These are phyloP conservation scores for Casuarina glauca DNA, from an alignment of 306 rosid species.

Conservation along the genomic window DNA sequence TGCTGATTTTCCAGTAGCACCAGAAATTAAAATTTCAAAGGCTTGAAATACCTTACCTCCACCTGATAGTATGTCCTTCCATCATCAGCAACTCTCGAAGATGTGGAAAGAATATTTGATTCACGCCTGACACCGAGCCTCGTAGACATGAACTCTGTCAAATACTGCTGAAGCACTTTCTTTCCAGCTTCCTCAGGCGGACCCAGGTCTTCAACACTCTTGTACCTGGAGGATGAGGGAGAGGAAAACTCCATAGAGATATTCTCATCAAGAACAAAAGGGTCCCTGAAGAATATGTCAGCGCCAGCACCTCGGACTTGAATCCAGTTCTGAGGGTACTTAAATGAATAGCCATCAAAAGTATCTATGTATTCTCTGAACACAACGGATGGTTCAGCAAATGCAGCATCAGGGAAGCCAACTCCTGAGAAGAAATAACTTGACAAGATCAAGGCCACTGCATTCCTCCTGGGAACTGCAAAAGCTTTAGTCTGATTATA, in stretches of 20 bases:
- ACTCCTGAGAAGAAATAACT: conserved; percentile 49
- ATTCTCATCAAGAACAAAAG: conserved; percentile 91
- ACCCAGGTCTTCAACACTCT: conserved; percentile 81
- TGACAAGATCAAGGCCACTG: conserved; percentile 71
- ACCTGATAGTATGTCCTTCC: conserved; percentile 84
- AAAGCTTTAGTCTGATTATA: conserved; percentile 83
- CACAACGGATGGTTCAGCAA: conserved; percentile 50
- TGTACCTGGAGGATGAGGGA: conserved; percentile 86
- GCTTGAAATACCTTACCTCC: conserved; percentile 58
- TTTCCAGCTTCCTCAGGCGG: conserved; percentile 78
- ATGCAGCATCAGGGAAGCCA: conserved; percentile 23
- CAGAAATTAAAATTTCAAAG: conserved; percentile 1
- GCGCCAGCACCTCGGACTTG: conserved; percentile 94
- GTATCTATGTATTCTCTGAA: conserved; percentile 75
- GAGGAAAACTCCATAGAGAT: conserved; percentile 79
- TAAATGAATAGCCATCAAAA: conserved; percentile 88
- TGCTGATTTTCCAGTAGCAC: neutral
- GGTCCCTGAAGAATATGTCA: conserved; percentile 92
- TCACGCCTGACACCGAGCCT: conserved; percentile 86
- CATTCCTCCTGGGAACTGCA: conserved; percentile 90
- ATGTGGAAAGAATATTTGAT: conserved; percentile 67
- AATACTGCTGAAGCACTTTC: conserved; percentile 74
- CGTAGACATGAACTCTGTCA: conserved; percentile 92
- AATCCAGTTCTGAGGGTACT: conserved; percentile 84
- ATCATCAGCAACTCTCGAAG: conserved; percentile 80